Percentiles rank a stretch among this genome's conserved stretches.
Evolutionary conservation across 805 yeast species (phyloP).

Genomic region (Suhomyces sp.): DNA sequence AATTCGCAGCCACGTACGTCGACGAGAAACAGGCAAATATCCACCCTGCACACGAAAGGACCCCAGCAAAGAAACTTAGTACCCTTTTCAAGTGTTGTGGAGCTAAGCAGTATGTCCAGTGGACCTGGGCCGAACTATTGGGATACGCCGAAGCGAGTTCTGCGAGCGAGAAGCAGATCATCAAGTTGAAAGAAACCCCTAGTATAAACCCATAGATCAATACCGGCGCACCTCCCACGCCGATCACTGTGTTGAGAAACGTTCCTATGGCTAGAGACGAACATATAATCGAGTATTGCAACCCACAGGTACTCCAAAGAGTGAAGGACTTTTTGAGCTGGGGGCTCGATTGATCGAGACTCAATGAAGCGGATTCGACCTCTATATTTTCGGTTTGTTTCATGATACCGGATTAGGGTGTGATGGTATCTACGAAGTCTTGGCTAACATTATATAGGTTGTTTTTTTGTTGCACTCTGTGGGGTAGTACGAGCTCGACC

Average conservation of each 20-base stretch:
- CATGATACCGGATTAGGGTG: neutral
- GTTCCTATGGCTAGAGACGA: constrained; percentile 21
- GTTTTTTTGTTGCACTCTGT: neutral
- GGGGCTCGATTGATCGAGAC: neutral
- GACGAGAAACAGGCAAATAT: constrained; percentile 20
- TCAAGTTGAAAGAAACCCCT: constrained; percentile 15
- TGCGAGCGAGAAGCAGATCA: constrained; percentile 18
- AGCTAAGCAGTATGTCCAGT: constrained; percentile 33
- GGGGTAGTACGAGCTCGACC: neutral
- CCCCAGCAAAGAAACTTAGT: constrained; percentile 29
- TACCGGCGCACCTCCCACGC: constrained; percentile 21
- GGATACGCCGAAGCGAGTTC: constrained; percentile 35
- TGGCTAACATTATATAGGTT: neutral
- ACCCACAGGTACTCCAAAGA: constrained; percentile 14
- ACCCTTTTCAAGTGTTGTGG: constrained; percentile 18
- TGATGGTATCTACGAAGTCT: neutral
- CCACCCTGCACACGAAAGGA: constrained; percentile 24
- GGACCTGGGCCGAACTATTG: constrained; percentile 31
- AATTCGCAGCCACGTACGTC: constrained; percentile 14
- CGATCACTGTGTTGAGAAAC: constrained; percentile 18
- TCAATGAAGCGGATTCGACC: neutral
- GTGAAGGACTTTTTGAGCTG: constrained; percentile 13
- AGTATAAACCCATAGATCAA: constrained; percentile 19
- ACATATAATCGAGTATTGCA: constrained; percentile 18
- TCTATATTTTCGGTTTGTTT: neutral